Conservation (phyloP, 257 asterid genomes). For the Orobanche coerulescens region DNA sequence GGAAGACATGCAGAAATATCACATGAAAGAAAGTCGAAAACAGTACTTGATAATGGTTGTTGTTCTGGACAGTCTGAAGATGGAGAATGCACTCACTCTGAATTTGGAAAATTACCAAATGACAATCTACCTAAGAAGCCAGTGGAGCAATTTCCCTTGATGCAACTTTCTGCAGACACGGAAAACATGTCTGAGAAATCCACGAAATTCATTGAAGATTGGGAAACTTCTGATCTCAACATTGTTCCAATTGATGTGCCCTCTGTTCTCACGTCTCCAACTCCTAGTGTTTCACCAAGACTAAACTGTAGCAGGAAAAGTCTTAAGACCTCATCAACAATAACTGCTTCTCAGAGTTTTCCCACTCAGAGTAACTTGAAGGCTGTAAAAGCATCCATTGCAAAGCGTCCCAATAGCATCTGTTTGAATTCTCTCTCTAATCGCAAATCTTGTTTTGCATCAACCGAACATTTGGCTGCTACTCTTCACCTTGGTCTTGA, state of each 20-base stretch:
- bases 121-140: slow-evolving; percentile 15
- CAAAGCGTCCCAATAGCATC: slow-evolving; percentile 50
- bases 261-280: slow-evolving; percentile 60
- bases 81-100: slow-evolving; percentile 7
- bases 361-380: slow-evolving; percentile 29
- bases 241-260: slow-evolving; percentile 35
- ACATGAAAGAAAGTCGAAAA: slow-evolving; percentile 15
- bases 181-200: slow-evolving; percentile 34
- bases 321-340: slow-evolving; percentile 58
- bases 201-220: slow-evolving; percentile 31
- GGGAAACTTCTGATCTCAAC: slow-evolving; percentile 26
- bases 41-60: slow-evolving; percentile 22
- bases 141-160: slow-evolving; percentile 22
- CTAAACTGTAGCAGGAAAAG: slow-evolving; percentile 60
- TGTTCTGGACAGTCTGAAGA: slow-evolving; percentile 21
- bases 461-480: slow-evolving; percentile 76
- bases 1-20: slow-evolving; percentile 15
- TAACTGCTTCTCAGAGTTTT: slow-evolving; percentile 48
- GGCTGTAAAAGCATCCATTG: slow-evolving; percentile 31
- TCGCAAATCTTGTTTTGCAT: slow-evolving; percentile 42
- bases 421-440: slow-evolving; percentile 37
- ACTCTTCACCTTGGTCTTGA: slow-evolving; percentile 85
- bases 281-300: slow-evolving; percentile 86
- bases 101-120: background rate
- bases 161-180: slow-evolving; percentile 26